Percentiles rank a stretch among this genome's conserved stretches.
Conservation (phyloP, 768 basidiomycete genomes). For the Coprinopsis sp. region DNA sequence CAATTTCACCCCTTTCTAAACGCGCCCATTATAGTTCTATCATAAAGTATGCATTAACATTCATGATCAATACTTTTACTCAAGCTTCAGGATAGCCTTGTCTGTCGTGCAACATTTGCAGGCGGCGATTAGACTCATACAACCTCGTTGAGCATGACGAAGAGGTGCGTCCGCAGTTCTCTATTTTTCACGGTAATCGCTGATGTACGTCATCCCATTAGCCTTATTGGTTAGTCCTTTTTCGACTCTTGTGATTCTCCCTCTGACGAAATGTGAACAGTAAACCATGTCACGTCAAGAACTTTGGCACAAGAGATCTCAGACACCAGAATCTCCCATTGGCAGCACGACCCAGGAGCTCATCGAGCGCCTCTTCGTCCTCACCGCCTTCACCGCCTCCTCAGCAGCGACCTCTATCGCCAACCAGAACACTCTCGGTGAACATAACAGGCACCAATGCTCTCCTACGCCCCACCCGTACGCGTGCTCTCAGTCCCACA, state of each 20-base stretch:
- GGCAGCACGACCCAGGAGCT: constrained; percentile 23
- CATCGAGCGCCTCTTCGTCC: constrained; percentile 15
- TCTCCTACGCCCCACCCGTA: constrained; percentile 22
- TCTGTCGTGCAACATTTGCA: constrained; percentile 71
- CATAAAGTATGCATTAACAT: constrained; percentile 52
- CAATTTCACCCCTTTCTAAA: constrained; percentile 4
- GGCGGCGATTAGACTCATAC: constrained; percentile 73
- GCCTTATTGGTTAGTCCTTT: constrained; percentile 47
- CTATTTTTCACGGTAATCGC: not conserved
- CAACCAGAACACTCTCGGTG: constrained; percentile 6
- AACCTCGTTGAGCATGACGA: constrained; percentile 80
- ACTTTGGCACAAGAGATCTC: constrained; percentile 72
- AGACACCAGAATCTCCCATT: constrained; percentile 67
- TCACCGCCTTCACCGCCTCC: constrained; percentile 28
- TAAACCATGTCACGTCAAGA: constrained; percentile 77
- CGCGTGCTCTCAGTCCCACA: constrained; percentile 30
- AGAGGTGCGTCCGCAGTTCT: constrained; percentile 47
- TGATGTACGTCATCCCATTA: constrained; percentile 16
- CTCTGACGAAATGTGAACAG: constrained; percentile 34
- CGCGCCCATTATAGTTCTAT: constrained; percentile 50
- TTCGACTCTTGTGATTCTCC: not conserved
- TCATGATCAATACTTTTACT: not conserved
- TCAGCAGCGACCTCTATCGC: constrained; percentile 14
- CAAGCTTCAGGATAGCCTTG: constrained; percentile 51
- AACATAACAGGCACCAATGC: constrained; percentile 11